These are phyloP conservation scores for Sporothrix globosa DNA, from an alignment of 2,329 filamentous ascomycete genomes.

Conservation along the genomic window DNA sequence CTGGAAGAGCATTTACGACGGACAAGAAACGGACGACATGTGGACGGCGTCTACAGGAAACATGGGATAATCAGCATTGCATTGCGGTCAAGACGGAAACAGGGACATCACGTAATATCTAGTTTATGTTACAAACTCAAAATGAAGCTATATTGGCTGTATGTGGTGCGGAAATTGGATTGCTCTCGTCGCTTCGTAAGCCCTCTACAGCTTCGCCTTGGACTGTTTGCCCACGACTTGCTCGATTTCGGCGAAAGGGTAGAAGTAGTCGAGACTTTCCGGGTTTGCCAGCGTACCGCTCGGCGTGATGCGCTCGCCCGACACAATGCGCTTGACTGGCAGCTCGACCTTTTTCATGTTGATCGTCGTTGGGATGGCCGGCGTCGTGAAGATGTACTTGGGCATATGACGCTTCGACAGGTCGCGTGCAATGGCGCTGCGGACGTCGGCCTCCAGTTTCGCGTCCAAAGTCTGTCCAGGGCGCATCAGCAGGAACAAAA, in stretches of 20 bases:
- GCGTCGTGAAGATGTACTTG: constrained; percentile 76
- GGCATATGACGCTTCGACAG: constrained; percentile 76
- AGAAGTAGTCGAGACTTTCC: constrained; percentile 74
- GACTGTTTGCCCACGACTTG: constrained; percentile 49
- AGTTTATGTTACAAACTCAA: not conserved
- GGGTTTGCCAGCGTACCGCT: constrained; percentile 79
- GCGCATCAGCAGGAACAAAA: constrained; percentile 60
- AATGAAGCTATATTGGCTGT: not conserved
- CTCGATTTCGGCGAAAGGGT: constrained; percentile 75
- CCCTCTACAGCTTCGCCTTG: constrained; percentile 54
- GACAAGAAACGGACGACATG: not conserved
- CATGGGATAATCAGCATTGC: not conserved
- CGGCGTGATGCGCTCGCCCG: constrained; percentile 71
- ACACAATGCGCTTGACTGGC: constrained; percentile 83
- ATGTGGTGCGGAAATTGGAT: too few species aligned
- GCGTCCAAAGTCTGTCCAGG: constrained; percentile 58
- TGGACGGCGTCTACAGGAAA: not conserved
- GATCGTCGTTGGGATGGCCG: constrained; percentile 81
- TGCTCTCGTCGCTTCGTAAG: too few species aligned
- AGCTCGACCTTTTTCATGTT: constrained; percentile 86
- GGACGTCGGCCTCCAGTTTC: constrained; percentile 61
- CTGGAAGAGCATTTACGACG: constrained; percentile 6
- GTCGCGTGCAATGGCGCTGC: constrained; percentile 66
- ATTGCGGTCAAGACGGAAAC: not conserved
- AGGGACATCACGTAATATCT: not conserved